Evolutionary conservation across 2,329 filamentous ascomycete species (phyloP), one percentile per base, ranked within the genome.

Genomic region (Colletotrichum sublineola): DNA sequence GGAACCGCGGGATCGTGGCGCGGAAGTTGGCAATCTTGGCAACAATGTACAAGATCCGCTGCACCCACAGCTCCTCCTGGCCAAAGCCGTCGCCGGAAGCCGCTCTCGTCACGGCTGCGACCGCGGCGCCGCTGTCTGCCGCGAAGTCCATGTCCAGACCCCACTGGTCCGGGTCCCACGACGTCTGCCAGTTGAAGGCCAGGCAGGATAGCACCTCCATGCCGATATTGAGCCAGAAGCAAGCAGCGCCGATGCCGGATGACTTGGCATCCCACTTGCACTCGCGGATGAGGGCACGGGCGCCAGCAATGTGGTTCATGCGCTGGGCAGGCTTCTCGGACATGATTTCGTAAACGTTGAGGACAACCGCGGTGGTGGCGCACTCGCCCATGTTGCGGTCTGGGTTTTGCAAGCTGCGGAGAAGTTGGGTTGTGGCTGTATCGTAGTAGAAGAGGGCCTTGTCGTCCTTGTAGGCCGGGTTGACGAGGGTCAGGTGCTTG

Each of bases 341-440:
- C 94, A 98, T 97, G 76, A 95, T 92, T 81, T 98, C 95, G 82
- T 97, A 98, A 4, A 97, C 93, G 76, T 97, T 96, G 42, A 98
- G 87, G 9, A 97, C 92, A 18, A 97, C 92, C 2, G 96, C 95
- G 0, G 94, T 94, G 0, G 93, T 94, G 9, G 95, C 94, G 80
- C 95, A 97, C 65, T 97, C 91, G 38, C 92, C 90, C 1, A 91
- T 94, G 79, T 97, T 92, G 69, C 95, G 90, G 75, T 96, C 92
- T 0, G 94, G 94, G 77, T 97, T 94, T 79, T 96, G 93, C 55
- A 97, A 83, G 63, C 90, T 92, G 58, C 91, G 89, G 18, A 97
- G 85, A 2, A 98, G 87, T 74, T 94, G 90, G 31, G 91, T 91
- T 0, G 94, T 97, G 3, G 95, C 94, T 3, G 91, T 93, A 79